Base-by-base conservation (phyloP, 768 basidiomycete genomes). In the Sarcomyxa edulis region DNA sequence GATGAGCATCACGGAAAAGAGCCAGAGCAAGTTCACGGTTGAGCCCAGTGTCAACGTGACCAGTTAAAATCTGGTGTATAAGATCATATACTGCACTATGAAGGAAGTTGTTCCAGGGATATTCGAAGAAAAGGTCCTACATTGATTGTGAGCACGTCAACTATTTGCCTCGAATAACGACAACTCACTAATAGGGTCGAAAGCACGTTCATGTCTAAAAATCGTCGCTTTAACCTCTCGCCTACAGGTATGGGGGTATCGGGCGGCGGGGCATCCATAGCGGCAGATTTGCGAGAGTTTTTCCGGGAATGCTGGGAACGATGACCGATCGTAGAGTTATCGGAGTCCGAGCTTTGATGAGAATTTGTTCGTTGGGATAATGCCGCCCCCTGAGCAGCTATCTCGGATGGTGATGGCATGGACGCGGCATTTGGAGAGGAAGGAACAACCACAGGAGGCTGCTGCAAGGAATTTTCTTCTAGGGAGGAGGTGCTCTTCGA, bases 51-150 rank as follows among this genome's bases (percentile, higher is more conserved):
- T 92, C 87, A 15, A 93, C 74, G 18, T 81, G 77, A 10, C 92
- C 94, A 2, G 88, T 94, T 39, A 99, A 71, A 31, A 98, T 83
- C 58, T 98, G 96, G 55, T 98, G 96, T 1, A 98, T 71, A 42
- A 96, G 68, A 56, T 99, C 96, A 55, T 98, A 98, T 12, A 96
- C 91, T 21, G 93, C 84, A 51, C 89, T 92, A 56, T 99, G 96
- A 21, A 98, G 64, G 58, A 98, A 98, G 56, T 98, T 97, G 62
- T 99, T 97, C 84, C 89, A 91, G 1, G 94, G 93, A 52, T 84
- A 96, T 44, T 86, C 83, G 56, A 97, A 97, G 69, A 97, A 97
- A 25, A 97, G 70, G 50, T 94, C 88, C 92, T 95, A 50, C 16
- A 31, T 36, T 10, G 6, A 11, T 5, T 35, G 12, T 30, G 23